Evolutionary conservation across 129 eudicot genomes (phyloP), one percentile per base, ranked within the genome.

Genomic region (Centrapalus pauciflorus): DNA sequence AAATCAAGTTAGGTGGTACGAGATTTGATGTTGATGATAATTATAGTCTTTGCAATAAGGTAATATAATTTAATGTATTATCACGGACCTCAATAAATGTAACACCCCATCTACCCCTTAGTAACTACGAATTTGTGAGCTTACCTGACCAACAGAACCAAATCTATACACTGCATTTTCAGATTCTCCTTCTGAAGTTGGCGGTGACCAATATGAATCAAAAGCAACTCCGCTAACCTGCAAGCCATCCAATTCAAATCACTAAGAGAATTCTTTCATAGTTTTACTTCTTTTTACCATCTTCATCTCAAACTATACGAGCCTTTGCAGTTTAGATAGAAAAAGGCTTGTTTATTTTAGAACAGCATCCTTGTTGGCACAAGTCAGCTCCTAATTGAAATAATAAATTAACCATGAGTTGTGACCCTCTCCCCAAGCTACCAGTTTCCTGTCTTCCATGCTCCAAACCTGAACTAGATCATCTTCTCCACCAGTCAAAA

Each of bases 361-460:
- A 45, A 45, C 8, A 4, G 51, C 16, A 21, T 45, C 21, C 51
- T 45, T 45, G 20, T 45, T 45, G 51, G 20, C 50, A 12, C 3
- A 3, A 20, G 24, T 33, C 6, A 13, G 30, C 23, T 27, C 24
- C 51, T 64, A 46, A 14, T 65, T 21, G 8, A 51, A 40, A 14
- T 10, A 64, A 49, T 23, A 58, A 58, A 79, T 73, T 82, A 90
- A 95, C 97, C 97, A 90, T 29, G 95, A 90, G 74, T 87, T 87
- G 78, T 90, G 97, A 51, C 97, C 97, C 69, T 90, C 97, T 35
- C 97, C 97, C 97, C 97, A 90, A 45, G 97, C 97, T 21, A 90
- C 90, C 61, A 90, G 88, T 76, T 87, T 90, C 43, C 93, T 72
- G 72, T 84, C 92, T 52, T 90, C 97, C 97, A 90, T 87, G 60